A percentile compares a stretch with the other conserved stretches of the same genome.
Evolutionary conservation across 2,329 filamentous ascomycete species (phyloP).

Genomic region (Pyrenophora graminea): DNA sequence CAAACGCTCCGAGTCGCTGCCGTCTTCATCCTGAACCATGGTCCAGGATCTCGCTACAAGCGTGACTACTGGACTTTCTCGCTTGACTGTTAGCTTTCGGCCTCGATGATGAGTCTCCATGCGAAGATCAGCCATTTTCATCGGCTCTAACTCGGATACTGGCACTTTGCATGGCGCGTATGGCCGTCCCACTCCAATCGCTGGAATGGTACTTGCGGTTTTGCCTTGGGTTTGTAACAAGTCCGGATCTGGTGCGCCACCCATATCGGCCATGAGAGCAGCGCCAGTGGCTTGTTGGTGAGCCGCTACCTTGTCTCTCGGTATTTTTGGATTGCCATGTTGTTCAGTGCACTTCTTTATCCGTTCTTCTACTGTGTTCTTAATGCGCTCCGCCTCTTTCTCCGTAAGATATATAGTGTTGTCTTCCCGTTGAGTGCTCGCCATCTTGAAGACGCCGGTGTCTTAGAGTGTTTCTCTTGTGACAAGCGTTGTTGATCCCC

Average conservation of each 20-base stretch:
- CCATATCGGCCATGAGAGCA: slow-evolving; percentile 40
- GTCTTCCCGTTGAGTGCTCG: slow-evolving; percentile 14
- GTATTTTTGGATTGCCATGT: slow-evolving; percentile 19
- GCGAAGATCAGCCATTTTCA: slow-evolving; percentile 42
- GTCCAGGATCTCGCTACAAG: slow-evolving; percentile 42
- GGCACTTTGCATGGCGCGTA: slow-evolving; percentile 30
- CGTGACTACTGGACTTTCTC: slow-evolving; percentile 34
- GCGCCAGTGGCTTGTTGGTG: slow-evolving; percentile 35
- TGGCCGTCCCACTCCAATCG: slow-evolving; percentile 26
- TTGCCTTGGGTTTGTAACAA: slow-evolving; percentile 20
- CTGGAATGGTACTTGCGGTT: slow-evolving; percentile 27
- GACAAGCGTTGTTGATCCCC: no score
- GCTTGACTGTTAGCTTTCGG: slow-evolving; percentile 41
- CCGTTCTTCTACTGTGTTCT: slow-evolving; percentile 26
- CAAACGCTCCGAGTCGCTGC: slow-evolving; percentile 41
- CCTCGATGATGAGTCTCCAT: slow-evolving; percentile 51
- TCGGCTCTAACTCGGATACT: slow-evolving; percentile 23
- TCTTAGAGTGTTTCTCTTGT: no score
- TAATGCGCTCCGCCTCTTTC: slow-evolving; percentile 34
- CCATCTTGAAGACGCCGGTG: neutral
- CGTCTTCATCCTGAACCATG: slow-evolving; percentile 43
- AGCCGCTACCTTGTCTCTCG: slow-evolving; percentile 28
- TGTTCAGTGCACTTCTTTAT: slow-evolving; percentile 23
- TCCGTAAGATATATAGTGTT: slow-evolving; percentile 36
- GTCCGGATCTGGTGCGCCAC: slow-evolving; percentile 29